phyloP scores from a whole-genome alignment of 2,329 filamentous ascomycete genomes.

The Aspergillus piperis region DNA sequence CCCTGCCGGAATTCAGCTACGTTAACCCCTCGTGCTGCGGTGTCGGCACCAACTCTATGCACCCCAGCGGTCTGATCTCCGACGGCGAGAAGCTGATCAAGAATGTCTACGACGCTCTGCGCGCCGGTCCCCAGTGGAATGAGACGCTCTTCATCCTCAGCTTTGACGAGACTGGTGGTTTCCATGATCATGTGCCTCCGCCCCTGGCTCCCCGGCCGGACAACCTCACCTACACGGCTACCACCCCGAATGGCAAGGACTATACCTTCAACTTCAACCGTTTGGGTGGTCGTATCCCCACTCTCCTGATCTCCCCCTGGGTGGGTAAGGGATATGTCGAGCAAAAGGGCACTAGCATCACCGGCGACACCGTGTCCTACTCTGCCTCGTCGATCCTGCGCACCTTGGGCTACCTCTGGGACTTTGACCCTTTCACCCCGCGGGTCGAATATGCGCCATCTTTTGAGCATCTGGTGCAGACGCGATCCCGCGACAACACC shows the following conservation, averaged over 20 bases:
- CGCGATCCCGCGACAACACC: constrained; percentile 23
- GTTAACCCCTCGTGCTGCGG: constrained; percentile 46
- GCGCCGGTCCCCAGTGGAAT: constrained; percentile 38
- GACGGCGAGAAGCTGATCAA: constrained; percentile 41
- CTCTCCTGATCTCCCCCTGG: constrained; percentile 35
- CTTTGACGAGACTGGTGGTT: constrained; percentile 43
- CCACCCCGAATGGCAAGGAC: constrained; percentile 26
- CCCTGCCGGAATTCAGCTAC: constrained; percentile 38
- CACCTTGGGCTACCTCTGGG: constrained; percentile 38
- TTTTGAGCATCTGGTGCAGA: constrained; percentile 33
- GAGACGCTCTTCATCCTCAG: constrained; percentile 40
- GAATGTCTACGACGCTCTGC: constrained; percentile 39
- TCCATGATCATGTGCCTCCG: constrained; percentile 42
- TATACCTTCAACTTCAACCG: constrained; percentile 34
- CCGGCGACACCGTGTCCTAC: constrained; percentile 29
- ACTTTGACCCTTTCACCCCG: constrained; percentile 35
- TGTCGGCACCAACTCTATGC: constrained; percentile 39
- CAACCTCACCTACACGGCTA: constrained; percentile 37
- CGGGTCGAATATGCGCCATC: constrained; percentile 30
- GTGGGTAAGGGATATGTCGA: constrained; percentile 32
- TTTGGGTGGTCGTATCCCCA: constrained; percentile 34
- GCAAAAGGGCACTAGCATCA: constrained; percentile 30
- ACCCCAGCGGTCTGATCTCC: constrained; percentile 37
- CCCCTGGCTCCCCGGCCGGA: constrained; percentile 38
- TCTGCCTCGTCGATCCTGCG: constrained; percentile 32